Evolutionary conservation across 192 early-diverging fungal species (phyloP).

Genomic region (Entomortierella parvispora): DNA sequence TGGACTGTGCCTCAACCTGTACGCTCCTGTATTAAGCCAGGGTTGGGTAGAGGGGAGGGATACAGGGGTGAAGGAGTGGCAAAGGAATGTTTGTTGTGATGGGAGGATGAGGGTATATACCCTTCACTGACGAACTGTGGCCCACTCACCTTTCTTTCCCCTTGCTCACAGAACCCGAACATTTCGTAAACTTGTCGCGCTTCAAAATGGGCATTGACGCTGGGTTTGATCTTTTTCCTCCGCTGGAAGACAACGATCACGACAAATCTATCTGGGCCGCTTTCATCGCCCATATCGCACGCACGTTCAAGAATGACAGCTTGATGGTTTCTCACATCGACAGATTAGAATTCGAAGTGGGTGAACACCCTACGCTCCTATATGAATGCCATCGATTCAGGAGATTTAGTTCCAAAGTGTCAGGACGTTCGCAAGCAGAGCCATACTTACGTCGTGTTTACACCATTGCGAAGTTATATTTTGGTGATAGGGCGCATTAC

Average conservation of each 20-base stretch:
- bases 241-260: conserved; percentile 12
- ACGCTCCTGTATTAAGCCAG: no score
- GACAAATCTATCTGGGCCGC: conserved; percentile 5
- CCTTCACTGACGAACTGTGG: no score
- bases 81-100: no score
- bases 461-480: conserved; percentile 7
- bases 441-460: background rate
- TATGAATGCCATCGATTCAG: conserved; percentile 24
- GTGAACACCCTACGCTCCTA: conserved; percentile 24
- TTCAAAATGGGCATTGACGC: conserved; percentile 11
- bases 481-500: conserved; percentile 16
- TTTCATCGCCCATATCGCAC: conserved; percentile 5
- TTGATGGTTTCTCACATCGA: background rate
- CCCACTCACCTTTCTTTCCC: no score
- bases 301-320: conserved; percentile 8
- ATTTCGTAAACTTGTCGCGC: background rate
- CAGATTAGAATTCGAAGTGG: conserved; percentile 16
- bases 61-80: no score
- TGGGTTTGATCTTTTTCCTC: conserved; percentile 20
- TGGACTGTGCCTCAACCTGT: no score
- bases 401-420: conserved; percentile 32
- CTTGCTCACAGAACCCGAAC: no score
- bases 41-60: no score
- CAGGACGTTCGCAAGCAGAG: conserved; percentile 21
- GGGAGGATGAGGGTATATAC: no score